Conservation (phyloP, 1,284 basidiomycete species). For the Cyathus pygmaeus region DNA sequence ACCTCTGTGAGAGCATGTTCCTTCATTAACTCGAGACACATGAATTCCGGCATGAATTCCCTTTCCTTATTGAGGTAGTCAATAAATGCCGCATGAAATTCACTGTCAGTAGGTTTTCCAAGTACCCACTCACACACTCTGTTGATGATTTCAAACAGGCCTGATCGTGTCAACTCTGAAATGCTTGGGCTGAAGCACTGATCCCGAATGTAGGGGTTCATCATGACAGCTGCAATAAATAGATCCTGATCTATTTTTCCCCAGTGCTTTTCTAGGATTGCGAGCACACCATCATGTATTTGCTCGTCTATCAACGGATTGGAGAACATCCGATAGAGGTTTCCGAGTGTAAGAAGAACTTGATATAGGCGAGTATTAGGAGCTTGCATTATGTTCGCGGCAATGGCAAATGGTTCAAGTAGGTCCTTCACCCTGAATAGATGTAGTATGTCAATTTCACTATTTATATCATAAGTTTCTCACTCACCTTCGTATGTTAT, state of each 20-base stretch:
- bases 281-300: neutral
- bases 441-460: neutral
- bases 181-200: neutral
- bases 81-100: constrained; percentile 9
- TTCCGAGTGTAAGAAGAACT: constrained; percentile 40
- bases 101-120: neutral
- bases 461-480: neutral
- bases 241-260: no score
- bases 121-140: constrained; percentile 3
- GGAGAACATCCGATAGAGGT: constrained; percentile 27
- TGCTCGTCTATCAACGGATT: neutral
- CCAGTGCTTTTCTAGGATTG: constrained; percentile 14
- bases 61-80: constrained; percentile 3
- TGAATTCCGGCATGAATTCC: constrained; percentile 3
- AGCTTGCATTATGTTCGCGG: constrained; percentile 8
- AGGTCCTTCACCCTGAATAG: constrained; percentile 21
- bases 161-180: neutral
- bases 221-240: constrained; percentile 10
- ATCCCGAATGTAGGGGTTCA: constrained; percentile 10
- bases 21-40: constrained; percentile 1
- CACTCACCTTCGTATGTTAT: neutral
- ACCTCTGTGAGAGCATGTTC: neutral
- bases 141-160: constrained; percentile 4
- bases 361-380: constrained; percentile 36
- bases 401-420: constrained; percentile 28